Evolutionary conservation across 306 rosid species (phyloP).

Genomic region (Inga oerstediana): DNA sequence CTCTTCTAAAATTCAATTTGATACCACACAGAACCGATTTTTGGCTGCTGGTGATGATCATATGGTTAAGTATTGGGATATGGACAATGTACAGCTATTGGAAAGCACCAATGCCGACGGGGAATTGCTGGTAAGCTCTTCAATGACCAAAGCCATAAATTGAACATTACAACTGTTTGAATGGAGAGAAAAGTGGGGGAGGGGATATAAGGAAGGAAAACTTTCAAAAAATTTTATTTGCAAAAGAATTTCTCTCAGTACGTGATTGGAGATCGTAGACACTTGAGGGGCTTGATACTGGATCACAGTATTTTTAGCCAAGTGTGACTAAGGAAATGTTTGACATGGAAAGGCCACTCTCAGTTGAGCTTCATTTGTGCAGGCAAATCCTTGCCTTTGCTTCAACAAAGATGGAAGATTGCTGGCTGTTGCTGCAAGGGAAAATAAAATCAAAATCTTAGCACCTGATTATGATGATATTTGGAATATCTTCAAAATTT

Average conservation of each 20-base stretch:
- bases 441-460: constrained; percentile 50
- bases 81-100: constrained; percentile 45
- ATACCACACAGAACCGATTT: constrained; percentile 31
- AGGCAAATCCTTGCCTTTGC: constrained; percentile 49
- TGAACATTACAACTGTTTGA: neutral
- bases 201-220: too few species aligned
- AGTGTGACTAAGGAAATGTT: constrained; percentile 1
- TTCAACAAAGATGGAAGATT: constrained; percentile 53
- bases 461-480: constrained; percentile 23
- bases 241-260: too few species aligned
- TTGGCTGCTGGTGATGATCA: constrained; percentile 53
- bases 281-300: too few species aligned
- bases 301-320: neutral
- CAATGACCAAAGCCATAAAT: neutral
- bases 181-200: too few species aligned
- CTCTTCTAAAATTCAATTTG: constrained; percentile 35
- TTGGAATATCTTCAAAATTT: constrained; percentile 30
- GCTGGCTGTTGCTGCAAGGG: constrained; percentile 54
- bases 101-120: constrained; percentile 30
- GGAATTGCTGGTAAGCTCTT: constrained; percentile 38
- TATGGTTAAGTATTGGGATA: constrained; percentile 48
- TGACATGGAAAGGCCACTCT: neutral
- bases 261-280: neutral
- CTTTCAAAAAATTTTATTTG: too few species aligned
- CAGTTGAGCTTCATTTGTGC: constrained; percentile 15